phyloP scores from a whole-genome alignment of 2,329 filamentous ascomycete genomes.

The Fusarium nisikadoi region DNA sequence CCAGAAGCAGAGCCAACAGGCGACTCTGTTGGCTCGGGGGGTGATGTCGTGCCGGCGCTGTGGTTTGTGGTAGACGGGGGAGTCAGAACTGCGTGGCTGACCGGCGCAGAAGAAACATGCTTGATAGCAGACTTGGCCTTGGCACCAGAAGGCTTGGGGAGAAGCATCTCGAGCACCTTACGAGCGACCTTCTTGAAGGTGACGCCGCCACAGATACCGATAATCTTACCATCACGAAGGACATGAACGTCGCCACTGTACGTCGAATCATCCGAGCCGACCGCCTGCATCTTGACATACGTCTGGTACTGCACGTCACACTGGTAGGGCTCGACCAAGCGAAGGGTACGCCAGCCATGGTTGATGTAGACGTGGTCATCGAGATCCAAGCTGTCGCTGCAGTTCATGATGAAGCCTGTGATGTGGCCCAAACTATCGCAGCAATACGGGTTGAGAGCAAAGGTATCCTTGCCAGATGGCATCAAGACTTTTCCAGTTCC shows the following conservation, averaged over 20 bases:
- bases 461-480: slow-evolving; percentile 56
- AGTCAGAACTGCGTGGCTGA: fast-evolving
- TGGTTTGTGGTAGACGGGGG: fast-evolving
- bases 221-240: neutral
- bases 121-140: neutral
- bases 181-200: neutral
- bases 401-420: slow-evolving; percentile 71
- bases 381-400: slow-evolving; percentile 56
- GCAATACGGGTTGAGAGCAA: slow-evolving; percentile 67
- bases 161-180: neutral
- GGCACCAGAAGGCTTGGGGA: fast-evolving
- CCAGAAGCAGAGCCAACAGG: fast-evolving
- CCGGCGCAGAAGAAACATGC: fast-evolving
- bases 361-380: slow-evolving; percentile 70
- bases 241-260: neutral
- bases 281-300: slow-evolving; percentile 68
- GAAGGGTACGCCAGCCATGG: slow-evolving; percentile 67
- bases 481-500: slow-evolving; percentile 60
- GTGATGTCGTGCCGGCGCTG: neutral
- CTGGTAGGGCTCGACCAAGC: slow-evolving; percentile 50
- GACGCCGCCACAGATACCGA: neutral
- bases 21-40: neutral
- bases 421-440: slow-evolving; percentile 69
- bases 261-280: slow-evolving; percentile 45
- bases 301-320: slow-evolving; percentile 60